phyloP scores from a whole-genome alignment of 768 basidiomycete genomes.

The Hysterangium stoloniferum region DNA sequence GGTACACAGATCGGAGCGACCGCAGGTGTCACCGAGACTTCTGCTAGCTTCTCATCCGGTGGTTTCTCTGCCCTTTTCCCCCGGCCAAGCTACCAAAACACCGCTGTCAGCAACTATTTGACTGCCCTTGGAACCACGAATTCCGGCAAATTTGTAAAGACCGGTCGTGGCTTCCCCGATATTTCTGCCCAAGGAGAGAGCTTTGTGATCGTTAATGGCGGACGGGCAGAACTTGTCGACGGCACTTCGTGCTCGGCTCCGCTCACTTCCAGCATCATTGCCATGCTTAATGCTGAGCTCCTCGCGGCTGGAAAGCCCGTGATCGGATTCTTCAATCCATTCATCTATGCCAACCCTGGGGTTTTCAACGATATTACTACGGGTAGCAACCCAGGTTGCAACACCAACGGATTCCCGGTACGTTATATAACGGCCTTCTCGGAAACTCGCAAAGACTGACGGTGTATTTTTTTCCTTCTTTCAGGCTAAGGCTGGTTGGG shows the following conservation, averaged over 20 bases:
- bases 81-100: slow-evolving; percentile 15
- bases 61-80: slow-evolving; percentile 16
- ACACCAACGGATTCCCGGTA: slow-evolving; percentile 36
- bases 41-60: slow-evolving; percentile 14
- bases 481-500: slow-evolving; percentile 10
- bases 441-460: not conserved
- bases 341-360: slow-evolving; percentile 20
- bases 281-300: slow-evolving; percentile 28
- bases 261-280: slow-evolving; percentile 26
- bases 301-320: slow-evolving; percentile 20
- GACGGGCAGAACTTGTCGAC: not conserved
- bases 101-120: slow-evolving; percentile 31
- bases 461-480: not conserved
- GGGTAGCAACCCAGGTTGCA: slow-evolving; percentile 59
- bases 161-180: slow-evolving; percentile 42
- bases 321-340: slow-evolving; percentile 32
- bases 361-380: slow-evolving; percentile 43
- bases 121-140: slow-evolving; percentile 22
- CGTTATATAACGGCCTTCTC: not conserved
- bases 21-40: slow-evolving; percentile 9
- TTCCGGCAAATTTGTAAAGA: slow-evolving; percentile 23
- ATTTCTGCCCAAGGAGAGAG: slow-evolving; percentile 30
- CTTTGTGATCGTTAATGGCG: slow-evolving; percentile 12
- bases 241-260: slow-evolving; percentile 30
- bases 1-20: slow-evolving; percentile 17